These are phyloP conservation scores for Tolypocladium inflatum DNA, from an alignment of 2,329 filamentous ascomycete genomes.

Conservation along the genomic window DNA sequence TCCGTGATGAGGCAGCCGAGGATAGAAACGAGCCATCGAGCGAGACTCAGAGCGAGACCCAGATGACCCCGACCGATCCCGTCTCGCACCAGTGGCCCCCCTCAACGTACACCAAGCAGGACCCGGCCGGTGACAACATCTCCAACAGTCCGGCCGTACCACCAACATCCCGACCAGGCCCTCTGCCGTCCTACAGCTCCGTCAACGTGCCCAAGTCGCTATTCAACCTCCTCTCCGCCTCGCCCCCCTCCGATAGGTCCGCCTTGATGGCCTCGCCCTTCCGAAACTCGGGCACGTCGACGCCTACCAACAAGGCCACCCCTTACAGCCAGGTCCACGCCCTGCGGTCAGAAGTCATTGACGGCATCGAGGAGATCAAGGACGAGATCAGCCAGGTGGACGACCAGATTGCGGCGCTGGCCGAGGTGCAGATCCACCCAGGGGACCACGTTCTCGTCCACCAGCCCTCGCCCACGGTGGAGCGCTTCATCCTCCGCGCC, in stretches of 20 bases:
- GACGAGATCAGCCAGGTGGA: constrained; percentile 91
- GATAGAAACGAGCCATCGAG: constrained; percentile 56
- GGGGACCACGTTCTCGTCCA: constrained; percentile 89
- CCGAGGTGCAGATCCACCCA: constrained; percentile 85
- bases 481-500: constrained; percentile 80
- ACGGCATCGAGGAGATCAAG: constrained; percentile 90
- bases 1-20: constrained; percentile 83
- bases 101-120: constrained; percentile 23
- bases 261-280: constrained; percentile 33
- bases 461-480: constrained; percentile 75
- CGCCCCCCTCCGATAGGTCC: constrained; percentile 36
- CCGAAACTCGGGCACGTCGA: constrained; percentile 38
- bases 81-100: constrained; percentile 20
- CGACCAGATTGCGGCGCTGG: constrained; percentile 81
- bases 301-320: constrained; percentile 27
- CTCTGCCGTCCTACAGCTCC: constrained; percentile 53
- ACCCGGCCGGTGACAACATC: constrained; percentile 19
- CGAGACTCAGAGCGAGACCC: constrained; percentile 46
- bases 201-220: constrained; percentile 66
- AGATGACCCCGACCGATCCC: constrained; percentile 30
- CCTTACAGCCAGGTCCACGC: constrained; percentile 49
- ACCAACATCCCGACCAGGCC: constrained; percentile 41
- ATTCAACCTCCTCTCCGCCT: constrained; percentile 78
- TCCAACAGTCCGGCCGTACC: constrained; percentile 12
- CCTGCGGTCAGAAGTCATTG: constrained; percentile 81